Percentiles rank a stretch among this genome's conserved stretches.
Conservation (phyloP, 2,329 filamentous ascomycete species). For the Fusarium devonianum region DNA sequence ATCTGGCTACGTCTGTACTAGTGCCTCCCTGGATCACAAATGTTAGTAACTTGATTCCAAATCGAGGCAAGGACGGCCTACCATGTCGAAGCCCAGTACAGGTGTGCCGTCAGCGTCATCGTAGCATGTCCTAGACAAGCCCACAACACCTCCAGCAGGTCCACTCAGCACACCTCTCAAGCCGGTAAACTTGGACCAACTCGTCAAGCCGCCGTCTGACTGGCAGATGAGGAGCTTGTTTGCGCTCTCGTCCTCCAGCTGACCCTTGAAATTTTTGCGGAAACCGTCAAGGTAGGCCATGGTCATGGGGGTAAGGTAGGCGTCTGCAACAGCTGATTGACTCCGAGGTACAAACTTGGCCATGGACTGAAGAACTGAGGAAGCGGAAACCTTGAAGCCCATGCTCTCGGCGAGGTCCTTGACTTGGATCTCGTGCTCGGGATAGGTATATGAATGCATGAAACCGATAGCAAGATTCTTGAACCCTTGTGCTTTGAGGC, state of each 20-base stretch:
- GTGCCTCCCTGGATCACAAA: slow-evolving; percentile 59
- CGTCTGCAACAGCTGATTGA: slow-evolving; percentile 53
- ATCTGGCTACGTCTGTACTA: slow-evolving; percentile 74
- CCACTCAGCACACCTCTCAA: slow-evolving; percentile 39
- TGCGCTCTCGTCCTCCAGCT: slow-evolving; percentile 36
- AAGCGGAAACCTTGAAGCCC: slow-evolving; percentile 52
- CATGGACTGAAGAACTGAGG: slow-evolving; percentile 51
- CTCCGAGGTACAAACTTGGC: slow-evolving; percentile 55
- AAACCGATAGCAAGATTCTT: slow-evolving; percentile 63
- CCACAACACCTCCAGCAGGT: slow-evolving; percentile 42
- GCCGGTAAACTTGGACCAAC: slow-evolving; percentile 41
- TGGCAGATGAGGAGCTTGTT: slow-evolving; percentile 44
- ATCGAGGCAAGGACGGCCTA: background rate
- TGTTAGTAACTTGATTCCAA: background rate
- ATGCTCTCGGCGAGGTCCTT: slow-evolving; percentile 48
- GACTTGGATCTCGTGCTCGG: slow-evolving; percentile 60
- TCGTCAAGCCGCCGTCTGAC: slow-evolving; percentile 41
- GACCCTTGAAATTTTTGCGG: slow-evolving; percentile 39
- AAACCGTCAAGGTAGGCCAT: slow-evolving; percentile 48
- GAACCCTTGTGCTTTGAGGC: slow-evolving; percentile 68
- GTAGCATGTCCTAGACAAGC: slow-evolving; percentile 39
- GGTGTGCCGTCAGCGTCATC: slow-evolving; percentile 36
- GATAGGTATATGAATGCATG: slow-evolving; percentile 73
- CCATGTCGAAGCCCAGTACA: slow-evolving; percentile 41
- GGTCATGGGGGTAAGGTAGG: slow-evolving; percentile 53